These are phyloP conservation scores for Gamarada debralockiae DNA, from an alignment of 495 filamentous ascomycete genomes.

Conservation along the genomic window DNA sequence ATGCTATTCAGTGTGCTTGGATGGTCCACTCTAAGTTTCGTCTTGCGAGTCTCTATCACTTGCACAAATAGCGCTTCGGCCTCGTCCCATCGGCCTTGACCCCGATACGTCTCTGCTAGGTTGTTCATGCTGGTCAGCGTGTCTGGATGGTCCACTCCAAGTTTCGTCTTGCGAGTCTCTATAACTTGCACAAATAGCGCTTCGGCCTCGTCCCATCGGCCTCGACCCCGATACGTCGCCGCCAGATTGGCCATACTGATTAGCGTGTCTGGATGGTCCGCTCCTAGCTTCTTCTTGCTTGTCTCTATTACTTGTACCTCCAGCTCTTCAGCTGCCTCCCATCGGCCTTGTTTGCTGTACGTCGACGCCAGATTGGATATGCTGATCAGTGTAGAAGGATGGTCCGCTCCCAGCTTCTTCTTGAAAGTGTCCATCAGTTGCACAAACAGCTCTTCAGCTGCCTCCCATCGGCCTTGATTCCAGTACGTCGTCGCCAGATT, in stretches of 20 bases:
- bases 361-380: too few relatives aligned
- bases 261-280: too few relatives aligned
- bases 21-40: conserved; percentile 27
- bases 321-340: too few relatives aligned
- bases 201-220: not conserved
- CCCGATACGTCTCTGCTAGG: conserved; percentile 22
- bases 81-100: conserved; percentile 27
- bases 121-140: conserved; percentile 23
- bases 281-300: not conserved
- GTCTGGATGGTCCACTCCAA: conserved; percentile 8
- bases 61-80: conserved; percentile 26
- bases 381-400: not conserved
- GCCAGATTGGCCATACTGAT: too few relatives aligned
- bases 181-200: conserved; percentile 7
- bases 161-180: conserved; percentile 6
- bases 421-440: too few relatives aligned
- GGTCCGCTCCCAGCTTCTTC: not conserved
- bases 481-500: too few relatives aligned
- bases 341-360: too few relatives aligned
- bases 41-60: too few relatives aligned
- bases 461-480: too few relatives aligned
- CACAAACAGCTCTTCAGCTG: too few relatives aligned
- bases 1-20: conserved; percentile 32
- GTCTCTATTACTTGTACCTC: too few relatives aligned
- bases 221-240: too few relatives aligned